Percentiles rank a stretch among this genome's conserved stretches.
These are phyloP conservation scores for Kalmusia sp. DNA, from an alignment of 2,329 filamentous ascomycete species.

Conservation along the genomic window DNA sequence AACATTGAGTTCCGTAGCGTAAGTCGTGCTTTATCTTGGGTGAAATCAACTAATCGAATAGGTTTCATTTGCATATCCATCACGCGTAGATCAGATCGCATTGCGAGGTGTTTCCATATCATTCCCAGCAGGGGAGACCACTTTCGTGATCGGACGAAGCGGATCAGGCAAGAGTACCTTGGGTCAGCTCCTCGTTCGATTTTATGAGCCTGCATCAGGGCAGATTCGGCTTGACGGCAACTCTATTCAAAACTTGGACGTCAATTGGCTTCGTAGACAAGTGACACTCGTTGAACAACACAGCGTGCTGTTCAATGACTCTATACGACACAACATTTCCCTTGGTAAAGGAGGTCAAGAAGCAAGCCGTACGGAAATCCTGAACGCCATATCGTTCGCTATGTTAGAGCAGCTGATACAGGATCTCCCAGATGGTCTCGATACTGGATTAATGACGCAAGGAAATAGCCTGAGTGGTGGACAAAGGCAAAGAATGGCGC, in stretches of 20 bases:
- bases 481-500: constrained; percentile 79
- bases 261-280: constrained; percentile 77
- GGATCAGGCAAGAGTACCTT: constrained; percentile 94
- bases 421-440: constrained; percentile 71
- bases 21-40: constrained; percentile 34
- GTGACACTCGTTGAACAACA: constrained; percentile 84
- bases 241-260: constrained; percentile 67
- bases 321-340: constrained; percentile 77
- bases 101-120: constrained; percentile 69
- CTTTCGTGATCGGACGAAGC: constrained; percentile 83
- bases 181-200: constrained; percentile 77
- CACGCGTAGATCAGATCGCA: constrained; percentile 66
- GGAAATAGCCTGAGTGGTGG: constrained; percentile 81
- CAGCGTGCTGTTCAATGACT: constrained; percentile 82
- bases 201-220: constrained; percentile 74
- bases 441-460: constrained; percentile 75
- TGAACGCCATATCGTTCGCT: constrained; percentile 69
- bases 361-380: constrained; percentile 63
- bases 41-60: constrained; percentile 45
- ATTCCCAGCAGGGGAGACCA: constrained; percentile 75
- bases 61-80: constrained; percentile 85
- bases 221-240: constrained; percentile 72
- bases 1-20: constrained; percentile 75
- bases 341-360: constrained; percentile 67
- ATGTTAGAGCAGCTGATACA: constrained; percentile 72